Evolutionary conservation across 2,329 filamentous ascomycete genomes (phyloP).

Genomic region (Calonectria henricotiae): DNA sequence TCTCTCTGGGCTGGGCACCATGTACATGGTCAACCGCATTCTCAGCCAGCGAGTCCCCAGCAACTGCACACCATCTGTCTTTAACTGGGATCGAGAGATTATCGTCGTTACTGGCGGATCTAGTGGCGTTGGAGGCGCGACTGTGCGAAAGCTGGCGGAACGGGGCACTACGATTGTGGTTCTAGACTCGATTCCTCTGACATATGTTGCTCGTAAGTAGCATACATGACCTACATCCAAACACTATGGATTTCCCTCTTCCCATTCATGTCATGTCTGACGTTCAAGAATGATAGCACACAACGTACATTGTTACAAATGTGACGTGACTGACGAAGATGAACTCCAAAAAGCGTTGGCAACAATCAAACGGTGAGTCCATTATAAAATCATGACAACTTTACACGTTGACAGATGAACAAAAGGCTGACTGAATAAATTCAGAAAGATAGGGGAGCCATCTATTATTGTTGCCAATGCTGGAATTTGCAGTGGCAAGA

Average conservation of each 20-base stretch:
- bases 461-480: not conserved
- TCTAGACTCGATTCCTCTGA: not conserved
- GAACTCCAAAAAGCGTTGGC: not conserved
- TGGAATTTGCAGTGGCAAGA: not conserved
- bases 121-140: not conserved
- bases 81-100: not conserved
- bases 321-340: not conserved
- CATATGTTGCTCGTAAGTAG: conserved; percentile 5
- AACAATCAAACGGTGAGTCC: not conserved
- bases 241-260: not conserved
- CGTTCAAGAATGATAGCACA: not conserved
- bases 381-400: not conserved
- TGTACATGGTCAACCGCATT: not conserved
- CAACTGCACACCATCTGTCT: not conserved
- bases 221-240: not conserved
- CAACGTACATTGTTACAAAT: conserved; percentile 13
- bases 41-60: not conserved
- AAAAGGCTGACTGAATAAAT: not conserved
- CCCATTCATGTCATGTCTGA: not conserved
- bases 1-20: not conserved
- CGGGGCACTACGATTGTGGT: not conserved
- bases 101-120: conserved; percentile 1
- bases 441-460: conserved; percentile 1
- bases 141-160: not conserved
- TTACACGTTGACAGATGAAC: no score